phyloP scores from a whole-genome alignment of 2,329 filamentous ascomycete species.

The Aspergillus intermedius region DNA sequence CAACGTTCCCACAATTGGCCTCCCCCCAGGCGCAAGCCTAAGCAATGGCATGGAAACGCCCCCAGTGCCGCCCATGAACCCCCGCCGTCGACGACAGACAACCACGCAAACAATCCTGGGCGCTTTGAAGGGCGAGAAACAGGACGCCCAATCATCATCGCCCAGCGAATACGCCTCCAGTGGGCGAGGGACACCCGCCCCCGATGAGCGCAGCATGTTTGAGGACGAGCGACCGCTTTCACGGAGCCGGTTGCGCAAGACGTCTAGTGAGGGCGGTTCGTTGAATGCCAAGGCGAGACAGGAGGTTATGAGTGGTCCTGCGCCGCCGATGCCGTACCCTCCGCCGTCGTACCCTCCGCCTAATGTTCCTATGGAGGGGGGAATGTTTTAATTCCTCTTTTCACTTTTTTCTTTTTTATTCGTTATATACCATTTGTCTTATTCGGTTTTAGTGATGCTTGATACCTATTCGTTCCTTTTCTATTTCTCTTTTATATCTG shows the following conservation, averaged over 20 bases:
- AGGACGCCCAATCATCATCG: slow-evolving; percentile 20
- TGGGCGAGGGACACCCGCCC: neutral
- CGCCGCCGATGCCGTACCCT: slow-evolving; percentile 19
- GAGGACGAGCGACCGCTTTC: slow-evolving; percentile 37
- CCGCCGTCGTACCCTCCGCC: slow-evolving; percentile 20
- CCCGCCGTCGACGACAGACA: slow-evolving; percentile 48
- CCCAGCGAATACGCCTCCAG: slow-evolving; percentile 5
- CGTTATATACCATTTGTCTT: slow-evolving; percentile 2
- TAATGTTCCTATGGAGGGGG: slow-evolving; percentile 25
- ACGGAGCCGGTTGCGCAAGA: slow-evolving; percentile 41
- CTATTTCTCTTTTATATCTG: slow-evolving; percentile 3
- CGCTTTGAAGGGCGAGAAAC: slow-evolving; percentile 32
- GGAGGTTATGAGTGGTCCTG: slow-evolving; percentile 26
- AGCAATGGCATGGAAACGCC: slow-evolving; percentile 47
- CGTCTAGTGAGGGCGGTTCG: slow-evolving; percentile 45
- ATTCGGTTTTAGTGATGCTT: slow-evolving; percentile 1
- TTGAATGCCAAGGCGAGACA: slow-evolving; percentile 42
- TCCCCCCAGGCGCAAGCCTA: slow-evolving; percentile 51
- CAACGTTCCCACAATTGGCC: slow-evolving; percentile 52
- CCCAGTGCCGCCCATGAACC: slow-evolving; percentile 55
- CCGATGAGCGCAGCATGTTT: slow-evolving; percentile 37
- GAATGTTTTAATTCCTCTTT: slow-evolving; percentile 31
- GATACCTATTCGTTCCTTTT: slow-evolving; percentile 7
- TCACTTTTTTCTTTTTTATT: neutral
- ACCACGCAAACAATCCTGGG: slow-evolving; percentile 37